Conservation (phyloP, 257 asterid species). For the Vinca minor region DNA sequence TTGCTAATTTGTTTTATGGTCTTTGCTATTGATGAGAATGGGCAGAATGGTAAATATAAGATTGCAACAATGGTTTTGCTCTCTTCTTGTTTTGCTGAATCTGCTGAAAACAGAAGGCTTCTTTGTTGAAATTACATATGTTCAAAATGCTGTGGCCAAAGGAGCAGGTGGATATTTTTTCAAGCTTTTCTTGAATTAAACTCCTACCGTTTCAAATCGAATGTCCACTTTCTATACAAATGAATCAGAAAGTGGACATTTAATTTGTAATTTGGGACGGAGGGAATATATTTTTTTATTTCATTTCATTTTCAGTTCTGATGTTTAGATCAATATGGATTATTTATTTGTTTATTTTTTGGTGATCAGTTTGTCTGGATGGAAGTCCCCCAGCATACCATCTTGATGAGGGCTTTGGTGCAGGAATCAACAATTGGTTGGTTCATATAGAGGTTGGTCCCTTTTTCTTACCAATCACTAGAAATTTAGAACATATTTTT, state of each 20-base stretch:
- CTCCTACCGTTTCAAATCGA: background rate
- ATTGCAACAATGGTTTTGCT: constrained; percentile 17
- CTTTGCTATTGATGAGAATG: constrained; percentile 8
- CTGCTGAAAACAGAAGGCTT: constrained; percentile 23
- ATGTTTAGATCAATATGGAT: background rate
- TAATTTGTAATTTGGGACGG: no score
- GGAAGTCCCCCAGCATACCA: constrained; percentile 30
- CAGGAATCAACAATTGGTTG: constrained; percentile 25
- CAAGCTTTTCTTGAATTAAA: background rate
- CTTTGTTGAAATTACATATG: constrained; percentile 28
- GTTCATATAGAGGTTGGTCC: constrained; percentile 24
- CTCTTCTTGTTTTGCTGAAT: constrained; percentile 16
- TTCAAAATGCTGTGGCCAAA: constrained; percentile 30
- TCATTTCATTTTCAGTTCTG: background rate
- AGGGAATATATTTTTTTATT: no score
- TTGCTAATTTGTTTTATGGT: background rate
- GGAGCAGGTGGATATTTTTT: constrained; percentile 31
- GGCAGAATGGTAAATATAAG: constrained; percentile 16
- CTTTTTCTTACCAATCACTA: no score
- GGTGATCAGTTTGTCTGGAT: constrained; percentile 14
- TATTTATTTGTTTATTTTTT: background rate
- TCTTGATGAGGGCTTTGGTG: constrained; percentile 21
- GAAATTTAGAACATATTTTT: background rate
- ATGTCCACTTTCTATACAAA: no score
- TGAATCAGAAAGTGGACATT: no score